These are phyloP conservation scores for Phlebopus sp. DNA, from an alignment of 1,284 basidiomycete species.

Conservation along the genomic window DNA sequence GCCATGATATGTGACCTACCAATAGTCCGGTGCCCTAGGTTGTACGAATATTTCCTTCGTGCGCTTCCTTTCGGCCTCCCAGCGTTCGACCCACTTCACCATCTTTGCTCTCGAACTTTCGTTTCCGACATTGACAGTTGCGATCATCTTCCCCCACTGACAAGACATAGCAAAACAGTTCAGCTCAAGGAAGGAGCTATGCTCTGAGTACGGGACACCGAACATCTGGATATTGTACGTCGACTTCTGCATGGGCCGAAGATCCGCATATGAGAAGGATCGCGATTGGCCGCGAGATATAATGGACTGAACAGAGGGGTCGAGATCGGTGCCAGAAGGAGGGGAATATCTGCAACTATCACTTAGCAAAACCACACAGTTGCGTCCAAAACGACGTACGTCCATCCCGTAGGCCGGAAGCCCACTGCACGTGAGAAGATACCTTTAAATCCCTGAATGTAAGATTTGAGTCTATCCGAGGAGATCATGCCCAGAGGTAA, in stretches of 20 bases:
- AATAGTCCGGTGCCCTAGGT: conserved; percentile 64
- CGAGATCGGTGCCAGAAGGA: conserved; percentile 61
- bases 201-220: conserved; percentile 94
- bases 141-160: conserved; percentile 83
- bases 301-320: conserved; percentile 63
- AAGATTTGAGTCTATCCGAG: conserved; percentile 75
- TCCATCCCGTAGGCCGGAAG: conserved; percentile 95
- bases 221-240: conserved; percentile 71
- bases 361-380: conserved; percentile 1
- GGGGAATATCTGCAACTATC: conserved; percentile 59
- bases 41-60: conserved; percentile 53
- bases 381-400: conserved; percentile 46
- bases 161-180: conserved; percentile 91
- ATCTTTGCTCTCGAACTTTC: conserved; percentile 80
- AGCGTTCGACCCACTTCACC: conserved; percentile 81
- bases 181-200: conserved; percentile 91
- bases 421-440: conserved; percentile 76
- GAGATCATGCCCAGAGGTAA: conserved; percentile 79
- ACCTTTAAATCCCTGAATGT: conserved; percentile 74
- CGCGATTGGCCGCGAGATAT: conserved; percentile 65
- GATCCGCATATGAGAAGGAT: conserved; percentile 63
- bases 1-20: too few relatives aligned
- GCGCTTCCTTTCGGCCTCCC: conserved; percentile 76
- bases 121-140: conserved; percentile 92
- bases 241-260: conserved; percentile 73